Base-by-base conservation (phyloP, 2,329 filamentous ascomycete species). In the Colletotrichum filicis region DNA sequence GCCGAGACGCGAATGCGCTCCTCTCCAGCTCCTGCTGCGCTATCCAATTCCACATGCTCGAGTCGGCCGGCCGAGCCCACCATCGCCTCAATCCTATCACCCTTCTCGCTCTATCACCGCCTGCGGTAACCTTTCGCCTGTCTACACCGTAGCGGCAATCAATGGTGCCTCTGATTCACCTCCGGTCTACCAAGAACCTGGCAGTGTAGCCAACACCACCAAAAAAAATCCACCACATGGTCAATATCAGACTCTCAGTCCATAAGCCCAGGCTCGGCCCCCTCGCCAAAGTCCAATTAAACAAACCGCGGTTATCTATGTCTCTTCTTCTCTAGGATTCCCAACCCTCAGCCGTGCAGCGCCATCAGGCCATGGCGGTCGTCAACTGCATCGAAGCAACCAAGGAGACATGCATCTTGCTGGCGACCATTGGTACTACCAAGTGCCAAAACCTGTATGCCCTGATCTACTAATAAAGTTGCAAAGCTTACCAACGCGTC, bases 61-160 rank as follows among this genome's bases (percentile, higher is more conserved):
- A 73, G 70, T 56, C 59, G 70, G 42, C 70, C 42, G 53, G 66
- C 30, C 69, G 28, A 58, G 66, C 65, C 60, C 59, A 46, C 14
- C 26, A 30, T 30, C 58, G 70, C 59, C 35, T 65, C 55, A 49
- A 26, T 56, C 55, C 46, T 46, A 28, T 59, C 55, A 11, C 22
- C 26, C 28, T 46, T 22, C 55, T 26, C 30, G 42, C 30, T 32
- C 28, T 19, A 62, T 56, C 52, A 24, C 22, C 16, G 46, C 30
- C 58, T 53, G 30, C 61, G 49, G 24, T 35, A 49, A n/a, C 60
- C 37, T 55, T 57, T 32, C n/a, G 22, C 14, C 53, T 22, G 5
- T 42, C 22, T 52, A 16, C 19, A 26, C 59, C 26, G n/a, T 28
- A 5, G 28, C 59, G 52, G 52, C 37, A 35, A 58, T 42, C 52